Percentiles rank a stretch among this genome's conserved stretches.
These are phyloP conservation scores for Chaetomiaceae sp. DNA, from an alignment of 2,329 filamentous ascomycete species.

Conservation along the genomic window DNA sequence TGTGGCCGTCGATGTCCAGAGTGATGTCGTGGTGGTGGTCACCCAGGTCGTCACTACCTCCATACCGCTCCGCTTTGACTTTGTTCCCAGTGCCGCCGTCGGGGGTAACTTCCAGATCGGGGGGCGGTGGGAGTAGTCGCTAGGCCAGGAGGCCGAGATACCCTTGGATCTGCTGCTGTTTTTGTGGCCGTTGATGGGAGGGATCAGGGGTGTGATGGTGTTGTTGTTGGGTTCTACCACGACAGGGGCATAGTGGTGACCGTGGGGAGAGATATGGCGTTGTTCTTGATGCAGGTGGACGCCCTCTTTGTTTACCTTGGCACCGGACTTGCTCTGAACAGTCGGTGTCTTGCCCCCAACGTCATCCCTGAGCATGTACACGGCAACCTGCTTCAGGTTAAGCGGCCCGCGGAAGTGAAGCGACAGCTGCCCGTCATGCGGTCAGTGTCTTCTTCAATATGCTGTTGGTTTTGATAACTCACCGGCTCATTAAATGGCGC, in stretches of 20 bases:
- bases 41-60: too few species aligned
- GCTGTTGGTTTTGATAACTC: slow-evolving; percentile 28
- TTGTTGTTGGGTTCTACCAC: too few species aligned
- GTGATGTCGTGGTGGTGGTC: too few species aligned
- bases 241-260: neutral
- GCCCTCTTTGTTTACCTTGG: neutral
- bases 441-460: neutral
- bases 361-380: slow-evolving; percentile 50
- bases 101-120: neutral
- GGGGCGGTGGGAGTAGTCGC: neutral
- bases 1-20: too few species aligned
- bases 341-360: neutral
- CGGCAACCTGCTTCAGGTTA: slow-evolving; percentile 61
- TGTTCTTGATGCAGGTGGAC: neutral
- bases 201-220: neutral
- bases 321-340: neutral
- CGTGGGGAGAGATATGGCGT: neutral
- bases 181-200: neutral
- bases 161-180: neutral
- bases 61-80: too few species aligned
- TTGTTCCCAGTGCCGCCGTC: neutral
- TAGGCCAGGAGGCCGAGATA: neutral
- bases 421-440: slow-evolving; percentile 49
- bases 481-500: slow-evolving; percentile 69
- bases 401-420: slow-evolving; percentile 69